These are phyloP conservation scores for Sarocladiaceae sp. DNA, from an alignment of 2,329 filamentous ascomycete genomes.

Conservation along the genomic window DNA sequence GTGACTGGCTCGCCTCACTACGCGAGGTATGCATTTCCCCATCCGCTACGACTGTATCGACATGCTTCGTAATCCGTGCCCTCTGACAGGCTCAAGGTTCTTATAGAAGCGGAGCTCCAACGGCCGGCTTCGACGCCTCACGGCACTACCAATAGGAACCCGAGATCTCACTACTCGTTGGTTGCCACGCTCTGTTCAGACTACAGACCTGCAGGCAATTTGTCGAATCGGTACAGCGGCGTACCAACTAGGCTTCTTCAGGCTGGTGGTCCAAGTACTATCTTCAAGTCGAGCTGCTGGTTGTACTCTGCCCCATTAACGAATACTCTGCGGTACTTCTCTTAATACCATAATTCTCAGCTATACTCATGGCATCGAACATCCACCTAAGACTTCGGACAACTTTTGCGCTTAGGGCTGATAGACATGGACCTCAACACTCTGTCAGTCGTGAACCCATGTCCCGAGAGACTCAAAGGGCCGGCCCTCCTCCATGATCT, in stretches of 20 bases:
- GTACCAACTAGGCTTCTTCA: neutral
- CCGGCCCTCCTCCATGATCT: slow-evolving; percentile 53
- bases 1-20: slow-evolving; percentile 1
- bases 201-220: neutral
- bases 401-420: neutral
- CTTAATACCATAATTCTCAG: neutral
- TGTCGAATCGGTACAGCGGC: neutral
- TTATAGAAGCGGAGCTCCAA: too few relatives aligned
- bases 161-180: neutral
- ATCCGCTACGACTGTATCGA: slow-evolving; percentile 10
- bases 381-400: neutral
- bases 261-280: neutral
- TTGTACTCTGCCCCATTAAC: neutral
- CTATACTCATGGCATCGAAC: neutral
- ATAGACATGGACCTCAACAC: slow-evolving; percentile 21
- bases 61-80: slow-evolving; percentile 22
- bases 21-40: neutral
- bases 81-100: slow-evolving; percentile 18
- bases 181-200: neutral
- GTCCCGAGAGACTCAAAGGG: slow-evolving; percentile 35
- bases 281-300: neutral
- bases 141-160: neutral
- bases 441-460: slow-evolving; percentile 44
- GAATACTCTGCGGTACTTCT: neutral
- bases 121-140: neutral